Evolutionary conservation across 1,284 basidiomycete genomes (phyloP), one percentile per base, ranked within the genome.

Genomic region (Athelia sp.): DNA sequence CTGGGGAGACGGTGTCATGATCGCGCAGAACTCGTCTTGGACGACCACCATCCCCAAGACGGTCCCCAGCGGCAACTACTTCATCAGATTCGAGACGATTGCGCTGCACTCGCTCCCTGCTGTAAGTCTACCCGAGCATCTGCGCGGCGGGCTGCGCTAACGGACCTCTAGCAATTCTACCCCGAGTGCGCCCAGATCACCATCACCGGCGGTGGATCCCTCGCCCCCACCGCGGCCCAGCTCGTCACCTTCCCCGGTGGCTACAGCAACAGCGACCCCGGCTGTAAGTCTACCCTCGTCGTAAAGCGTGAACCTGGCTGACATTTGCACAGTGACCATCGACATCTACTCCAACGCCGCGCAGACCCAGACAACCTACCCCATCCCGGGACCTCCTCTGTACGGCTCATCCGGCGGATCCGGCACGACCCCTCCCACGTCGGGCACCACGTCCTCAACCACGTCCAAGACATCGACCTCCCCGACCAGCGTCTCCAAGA

Each of bases 91-190:
- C 54, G 78, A 80, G 60, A 78, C 76, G 4, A 79, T 79, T 50
- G 77, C 78, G 23, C 65, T 79, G 21, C 77, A 79, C 62, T 79
- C 76, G 13, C 58, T 78, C 50, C 77, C 77, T 36, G 76, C 76
- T 54, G 75, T 76, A 55, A 49, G 72, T 64, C n/a, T 45, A 45
- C 50, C 35, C 22, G 23, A n/a, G 19, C 9, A 29, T 10, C 15
- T 21, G 19, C 17, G 21, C 15, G 40, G 22, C 26, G 26, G 44
- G 10, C 43, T 32, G 15, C 18, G 45, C 6, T 29, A 19, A 2
- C 65, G 19, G 54, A 64, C 55, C 61, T 63, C 50, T 67, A 64
- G 6, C 67, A 69, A 49, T 70, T 71, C 58, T 71, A 72, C 52
- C 65, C 67, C 18, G 67, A 70, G 51, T 71, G 68, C 52, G 69